Conservation (phyloP, 306 rosid species). For the Pyrus betulifolia region DNA sequence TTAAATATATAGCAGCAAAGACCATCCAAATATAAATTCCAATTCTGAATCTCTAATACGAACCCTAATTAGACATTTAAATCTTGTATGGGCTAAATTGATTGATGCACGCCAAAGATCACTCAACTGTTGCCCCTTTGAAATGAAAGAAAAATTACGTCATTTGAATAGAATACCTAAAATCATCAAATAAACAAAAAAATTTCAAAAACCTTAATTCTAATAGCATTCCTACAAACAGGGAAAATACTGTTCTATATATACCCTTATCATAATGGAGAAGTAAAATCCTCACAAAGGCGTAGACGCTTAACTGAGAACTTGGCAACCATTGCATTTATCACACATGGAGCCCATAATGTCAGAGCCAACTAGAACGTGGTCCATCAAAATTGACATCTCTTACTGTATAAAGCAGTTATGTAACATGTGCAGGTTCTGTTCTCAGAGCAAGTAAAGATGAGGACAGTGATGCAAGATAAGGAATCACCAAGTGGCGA, state of each 20-base stretch:
- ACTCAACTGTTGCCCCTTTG: neutral
- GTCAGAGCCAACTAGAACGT: neutral
- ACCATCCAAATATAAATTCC: neutral
- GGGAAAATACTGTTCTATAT: neutral
- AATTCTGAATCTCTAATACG: neutral
- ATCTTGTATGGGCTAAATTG: neutral
- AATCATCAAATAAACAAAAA: neutral
- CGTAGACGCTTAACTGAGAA: neutral
- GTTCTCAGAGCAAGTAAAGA: constrained; percentile 75
- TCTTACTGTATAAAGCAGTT: constrained; percentile 14
- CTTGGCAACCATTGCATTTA: neutral
- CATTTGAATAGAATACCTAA: neutral
- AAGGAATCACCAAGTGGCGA: constrained; percentile 50
- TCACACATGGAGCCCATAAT: constrained; percentile 1
- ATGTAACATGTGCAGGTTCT: constrained; percentile 51
- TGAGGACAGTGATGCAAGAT: constrained; percentile 70
- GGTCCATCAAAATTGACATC: constrained; percentile 3
- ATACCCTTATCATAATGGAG: neutral
- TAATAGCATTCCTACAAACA: neutral
- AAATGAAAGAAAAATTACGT: neutral
- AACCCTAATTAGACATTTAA: neutral
- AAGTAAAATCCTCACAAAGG: neutral
- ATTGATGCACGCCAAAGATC: neutral
- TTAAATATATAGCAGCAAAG: neutral
- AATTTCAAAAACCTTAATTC: neutral